Evolutionary conservation across 164 flowering plant genomes (phyloP).

Genomic region (Euptelea pleiosperma): DNA sequence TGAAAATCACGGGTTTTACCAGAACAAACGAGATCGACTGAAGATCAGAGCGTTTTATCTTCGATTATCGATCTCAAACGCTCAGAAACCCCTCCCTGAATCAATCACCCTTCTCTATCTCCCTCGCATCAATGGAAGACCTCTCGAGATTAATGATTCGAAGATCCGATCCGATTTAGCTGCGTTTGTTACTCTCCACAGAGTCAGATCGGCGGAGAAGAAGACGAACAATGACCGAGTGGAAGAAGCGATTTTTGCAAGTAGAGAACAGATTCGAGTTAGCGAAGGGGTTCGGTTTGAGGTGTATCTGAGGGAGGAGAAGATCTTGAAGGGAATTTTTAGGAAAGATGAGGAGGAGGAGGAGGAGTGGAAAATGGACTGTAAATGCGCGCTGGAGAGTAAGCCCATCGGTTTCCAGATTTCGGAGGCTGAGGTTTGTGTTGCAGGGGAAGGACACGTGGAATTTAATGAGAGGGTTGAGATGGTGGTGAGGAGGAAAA

Average conservation of each 20-base stretch:
- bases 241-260: conserved; percentile 29
- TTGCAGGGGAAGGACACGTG: conserved; percentile 44
- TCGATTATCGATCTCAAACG: conserved; percentile 23
- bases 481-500: conserved; percentile 34
- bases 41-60: conserved; percentile 43
- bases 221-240: neutral
- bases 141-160: conserved; percentile 40
- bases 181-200: conserved; percentile 56
- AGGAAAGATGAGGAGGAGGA: conserved; percentile 31
- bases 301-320: conserved; percentile 52
- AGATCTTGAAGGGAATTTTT: conserved; percentile 49
- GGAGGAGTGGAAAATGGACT: conserved; percentile 47
- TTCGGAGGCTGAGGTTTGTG: conserved; percentile 43
- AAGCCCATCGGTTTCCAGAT: conserved; percentile 15
- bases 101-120: conserved; percentile 54
- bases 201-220: conserved; percentile 22
- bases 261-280: conserved; percentile 43
- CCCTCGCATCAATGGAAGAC: conserved; percentile 44
- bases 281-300: conserved; percentile 60
- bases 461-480: conserved; percentile 43
- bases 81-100: conserved; percentile 27
- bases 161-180: conserved; percentile 45
- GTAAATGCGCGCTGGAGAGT: conserved; percentile 36
- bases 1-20: conserved; percentile 23
- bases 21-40: conserved; percentile 23